A percentile compares a stretch with the other conserved stretches of the same genome.
Conservation (phyloP, 768 basidiomycete genomes). For the Tulasnella sp. region DNA sequence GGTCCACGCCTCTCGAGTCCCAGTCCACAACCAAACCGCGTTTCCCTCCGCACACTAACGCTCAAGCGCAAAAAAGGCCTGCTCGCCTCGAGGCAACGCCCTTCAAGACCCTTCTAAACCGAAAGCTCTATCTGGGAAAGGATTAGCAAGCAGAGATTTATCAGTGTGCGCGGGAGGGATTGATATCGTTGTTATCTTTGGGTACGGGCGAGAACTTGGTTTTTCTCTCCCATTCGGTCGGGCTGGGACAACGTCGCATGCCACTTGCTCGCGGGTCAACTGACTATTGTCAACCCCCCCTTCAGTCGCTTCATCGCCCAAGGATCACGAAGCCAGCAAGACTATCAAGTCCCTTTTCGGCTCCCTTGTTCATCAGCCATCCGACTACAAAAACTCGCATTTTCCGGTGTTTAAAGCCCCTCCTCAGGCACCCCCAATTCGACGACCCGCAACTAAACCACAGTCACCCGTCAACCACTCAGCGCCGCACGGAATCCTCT, state of each 20-base stretch:
- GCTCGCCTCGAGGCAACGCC: not conserved
- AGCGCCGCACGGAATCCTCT: not conserved
- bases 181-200: not conserved
- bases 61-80: not conserved
- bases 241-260: not conserved
- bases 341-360: no score
- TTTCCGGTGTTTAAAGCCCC: not conserved
- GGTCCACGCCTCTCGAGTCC: no score
- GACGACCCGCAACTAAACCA: not conserved
- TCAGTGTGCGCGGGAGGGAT: not conserved
- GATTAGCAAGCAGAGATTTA: not conserved
- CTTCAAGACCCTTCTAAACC: not conserved
- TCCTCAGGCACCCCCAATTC: no score
- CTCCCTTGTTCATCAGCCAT: not conserved
- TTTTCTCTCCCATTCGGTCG: not conserved
- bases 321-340: not conserved
- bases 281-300: not conserved
- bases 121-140: not conserved
- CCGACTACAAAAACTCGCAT: not conserved
- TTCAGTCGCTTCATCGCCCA: not conserved
- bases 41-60: not conserved
- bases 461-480: not conserved
- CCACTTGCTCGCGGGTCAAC: not conserved
- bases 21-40: not conserved
- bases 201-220: not conserved